Evolutionary conservation across 2,329 filamentous ascomycete species (phyloP).

Genomic region (Emergomyces orientalis): DNA sequence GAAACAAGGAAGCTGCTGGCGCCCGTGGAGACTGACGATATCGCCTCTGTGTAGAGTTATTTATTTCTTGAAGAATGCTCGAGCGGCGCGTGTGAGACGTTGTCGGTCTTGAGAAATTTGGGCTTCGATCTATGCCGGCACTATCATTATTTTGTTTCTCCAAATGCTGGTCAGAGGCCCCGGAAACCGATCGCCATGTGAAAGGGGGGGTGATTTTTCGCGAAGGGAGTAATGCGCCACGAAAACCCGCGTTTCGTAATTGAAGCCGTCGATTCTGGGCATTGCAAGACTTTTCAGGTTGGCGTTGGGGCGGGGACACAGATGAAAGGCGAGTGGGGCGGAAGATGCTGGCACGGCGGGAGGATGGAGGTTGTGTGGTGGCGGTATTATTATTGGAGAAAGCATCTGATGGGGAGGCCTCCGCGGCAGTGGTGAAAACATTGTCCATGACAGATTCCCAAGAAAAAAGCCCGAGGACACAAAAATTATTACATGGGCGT

Average conservation of each 20-base stretch:
- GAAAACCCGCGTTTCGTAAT: conserved; percentile 24
- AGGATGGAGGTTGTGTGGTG: conserved; percentile 4
- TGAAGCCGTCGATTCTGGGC: conserved; percentile 23
- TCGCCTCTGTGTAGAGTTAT: conserved; percentile 22
- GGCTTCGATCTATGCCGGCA: not conserved
- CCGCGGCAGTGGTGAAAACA: not conserved
- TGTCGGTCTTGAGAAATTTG: not conserved
- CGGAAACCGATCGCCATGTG: conserved; percentile 13
- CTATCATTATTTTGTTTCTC: conserved; percentile 17
- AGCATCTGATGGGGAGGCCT: not conserved
- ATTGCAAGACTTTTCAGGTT: conserved; percentile 17
- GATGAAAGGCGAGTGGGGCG: conserved; percentile 14
- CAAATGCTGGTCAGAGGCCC: conserved; percentile 14
- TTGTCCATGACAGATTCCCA: conserved; percentile 2
- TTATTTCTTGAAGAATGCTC: conserved; percentile 26
- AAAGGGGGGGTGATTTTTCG: conserved; percentile 18
- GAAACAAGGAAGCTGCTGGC: conserved; percentile 18
- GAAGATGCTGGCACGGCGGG: conserved; percentile 8
- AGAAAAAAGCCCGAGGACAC: not conserved
- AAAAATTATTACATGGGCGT: not conserved
- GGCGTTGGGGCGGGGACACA: conserved; percentile 12
- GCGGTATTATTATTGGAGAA: not conserved
- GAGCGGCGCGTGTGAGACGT: conserved; percentile 16
- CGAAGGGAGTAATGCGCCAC: conserved; percentile 18
- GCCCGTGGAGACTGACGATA: conserved; percentile 16